Conservation (phyloP, 352 stramenopile species). For the Pythium chondricola region DNA sequence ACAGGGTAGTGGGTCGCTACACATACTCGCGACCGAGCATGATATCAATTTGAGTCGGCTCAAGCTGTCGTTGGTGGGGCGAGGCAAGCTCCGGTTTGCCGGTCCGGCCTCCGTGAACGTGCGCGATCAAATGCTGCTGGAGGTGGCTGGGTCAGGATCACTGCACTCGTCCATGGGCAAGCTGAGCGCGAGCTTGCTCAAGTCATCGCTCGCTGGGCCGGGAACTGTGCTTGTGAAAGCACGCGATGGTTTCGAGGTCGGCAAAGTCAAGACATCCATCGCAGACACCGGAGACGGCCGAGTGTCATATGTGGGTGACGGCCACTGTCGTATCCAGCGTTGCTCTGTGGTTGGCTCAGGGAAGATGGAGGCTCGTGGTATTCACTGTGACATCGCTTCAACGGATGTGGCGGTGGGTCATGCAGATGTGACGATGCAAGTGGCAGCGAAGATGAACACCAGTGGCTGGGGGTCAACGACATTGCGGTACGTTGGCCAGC, state of each 20-base stretch:
- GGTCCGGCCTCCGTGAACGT: not conserved
- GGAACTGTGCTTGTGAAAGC: not conserved
- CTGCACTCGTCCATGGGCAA: not conserved
- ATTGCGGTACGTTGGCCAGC: not conserved
- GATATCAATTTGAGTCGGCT: conserved; percentile 2
- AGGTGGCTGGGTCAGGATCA: not conserved
- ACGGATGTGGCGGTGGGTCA: not conserved
- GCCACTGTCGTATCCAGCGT: conserved; percentile 4
- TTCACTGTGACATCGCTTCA: conserved; percentile 2
- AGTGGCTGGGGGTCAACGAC: conserved; percentile 5
- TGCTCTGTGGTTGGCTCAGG: conserved; percentile 1
- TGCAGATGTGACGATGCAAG: not conserved
- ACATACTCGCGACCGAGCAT: not conserved
- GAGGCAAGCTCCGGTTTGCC: conserved; percentile 4
- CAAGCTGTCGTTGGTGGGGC: not conserved
- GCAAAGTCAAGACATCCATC: conserved; percentile 8
- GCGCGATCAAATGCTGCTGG: conserved; percentile 3
- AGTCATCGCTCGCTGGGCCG: conserved; percentile 6
- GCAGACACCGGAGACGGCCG: not conserved
- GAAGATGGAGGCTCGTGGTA: not conserved
- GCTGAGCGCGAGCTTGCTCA: conserved; percentile 1
- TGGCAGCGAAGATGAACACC: not conserved
- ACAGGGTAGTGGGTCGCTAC: not conserved
- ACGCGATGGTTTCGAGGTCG: not conserved
- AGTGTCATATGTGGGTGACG: conserved; percentile 1